Evolutionary conservation across 805 yeast genomes (phyloP).

Genomic region (Candida nanaspora): DNA sequence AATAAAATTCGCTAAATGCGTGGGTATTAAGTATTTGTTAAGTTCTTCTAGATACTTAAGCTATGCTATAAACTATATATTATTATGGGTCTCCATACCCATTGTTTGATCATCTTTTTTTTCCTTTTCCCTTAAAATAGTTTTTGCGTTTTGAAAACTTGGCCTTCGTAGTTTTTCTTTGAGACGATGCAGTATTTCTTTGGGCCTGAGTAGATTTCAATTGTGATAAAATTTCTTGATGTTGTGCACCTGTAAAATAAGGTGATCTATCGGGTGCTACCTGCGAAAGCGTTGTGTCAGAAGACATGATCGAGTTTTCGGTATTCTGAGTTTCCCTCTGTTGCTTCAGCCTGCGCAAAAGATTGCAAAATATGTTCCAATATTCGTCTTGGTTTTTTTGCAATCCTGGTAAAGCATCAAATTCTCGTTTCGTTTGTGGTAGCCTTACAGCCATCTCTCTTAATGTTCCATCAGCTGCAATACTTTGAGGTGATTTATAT

Average conservation of each 20-base stretch:
- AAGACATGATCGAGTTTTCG: constrained; percentile 8
- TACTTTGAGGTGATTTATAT: constrained; percentile 25
- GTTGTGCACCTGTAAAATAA: constrained; percentile 4
- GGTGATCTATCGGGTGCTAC: constrained; percentile 8
- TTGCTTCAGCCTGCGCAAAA: constrained; percentile 16
- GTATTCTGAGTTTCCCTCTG: constrained; percentile 5
- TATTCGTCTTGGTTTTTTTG: constrained; percentile 21
- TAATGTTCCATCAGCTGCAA: constrained; percentile 33
- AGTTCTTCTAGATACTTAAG: no score
- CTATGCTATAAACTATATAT: no score
- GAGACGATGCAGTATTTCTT: background rate
- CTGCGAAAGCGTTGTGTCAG: constrained; percentile 2
- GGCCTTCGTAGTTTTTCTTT: background rate
- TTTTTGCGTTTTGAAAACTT: background rate
- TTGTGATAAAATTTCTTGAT: constrained; percentile 9
- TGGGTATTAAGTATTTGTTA: no score
- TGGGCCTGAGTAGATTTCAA: constrained; percentile 1
- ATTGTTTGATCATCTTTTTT: no score
- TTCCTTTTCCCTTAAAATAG: background rate
- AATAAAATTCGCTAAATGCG: no score
- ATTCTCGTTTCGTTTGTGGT: constrained; percentile 45
- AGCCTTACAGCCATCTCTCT: constrained; percentile 48
- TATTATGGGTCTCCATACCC: no score
- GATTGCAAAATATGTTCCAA: constrained; percentile 16
- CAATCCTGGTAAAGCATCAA: constrained; percentile 30